A percentile compares a stretch with the other conserved stretches of the same genome.
Conservation (phyloP, 2,329 filamentous ascomycete species). For the Neonectria neomacrospora region DNA sequence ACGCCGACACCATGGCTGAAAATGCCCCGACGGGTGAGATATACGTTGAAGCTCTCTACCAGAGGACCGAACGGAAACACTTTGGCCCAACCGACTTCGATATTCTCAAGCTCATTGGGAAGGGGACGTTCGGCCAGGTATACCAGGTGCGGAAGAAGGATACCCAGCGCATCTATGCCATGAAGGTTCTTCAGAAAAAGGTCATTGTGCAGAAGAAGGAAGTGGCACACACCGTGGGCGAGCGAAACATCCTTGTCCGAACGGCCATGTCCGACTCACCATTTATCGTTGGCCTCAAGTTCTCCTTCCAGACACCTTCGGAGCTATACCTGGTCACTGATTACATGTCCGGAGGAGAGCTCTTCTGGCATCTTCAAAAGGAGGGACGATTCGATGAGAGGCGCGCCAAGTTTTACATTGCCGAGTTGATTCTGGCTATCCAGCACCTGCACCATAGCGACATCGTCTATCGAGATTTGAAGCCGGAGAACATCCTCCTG, state of each 20-base stretch:
- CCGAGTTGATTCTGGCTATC: slow-evolving; percentile 93
- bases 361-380: slow-evolving; percentile 99
- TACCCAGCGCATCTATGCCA: slow-evolving; percentile 94
- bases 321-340: slow-evolving; percentile 98
- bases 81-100: slow-evolving; percentile 96
- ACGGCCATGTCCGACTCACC: slow-evolving; percentile 96
- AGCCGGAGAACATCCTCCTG: slow-evolving; percentile 96
- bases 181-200: slow-evolving; percentile 99
- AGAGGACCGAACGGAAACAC: slow-evolving; percentile 87
- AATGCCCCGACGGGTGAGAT: slow-evolving; percentile 88
- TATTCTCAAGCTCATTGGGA: slow-evolving; percentile 95
- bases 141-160: slow-evolving; percentile 99
- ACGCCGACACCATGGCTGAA: slow-evolving; percentile 76
- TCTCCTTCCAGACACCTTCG: slow-evolving; percentile 97
- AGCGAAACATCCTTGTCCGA: slow-evolving; percentile 95
- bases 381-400: slow-evolving; percentile 95
- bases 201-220: slow-evolving; percentile 99
- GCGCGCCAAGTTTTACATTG: slow-evolving; percentile 98
- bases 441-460: slow-evolving; percentile 96
- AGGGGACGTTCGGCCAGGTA: slow-evolving; percentile 97
- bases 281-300: slow-evolving; percentile 98
- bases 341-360: slow-evolving; percentile 98
- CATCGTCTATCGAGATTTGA: slow-evolving; percentile 97
- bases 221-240: slow-evolving; percentile 94
- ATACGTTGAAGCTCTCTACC: slow-evolving; percentile 85